phyloP scores from a whole-genome alignment of 257 asterid species.

The Paraleonurus japonicus region DNA sequence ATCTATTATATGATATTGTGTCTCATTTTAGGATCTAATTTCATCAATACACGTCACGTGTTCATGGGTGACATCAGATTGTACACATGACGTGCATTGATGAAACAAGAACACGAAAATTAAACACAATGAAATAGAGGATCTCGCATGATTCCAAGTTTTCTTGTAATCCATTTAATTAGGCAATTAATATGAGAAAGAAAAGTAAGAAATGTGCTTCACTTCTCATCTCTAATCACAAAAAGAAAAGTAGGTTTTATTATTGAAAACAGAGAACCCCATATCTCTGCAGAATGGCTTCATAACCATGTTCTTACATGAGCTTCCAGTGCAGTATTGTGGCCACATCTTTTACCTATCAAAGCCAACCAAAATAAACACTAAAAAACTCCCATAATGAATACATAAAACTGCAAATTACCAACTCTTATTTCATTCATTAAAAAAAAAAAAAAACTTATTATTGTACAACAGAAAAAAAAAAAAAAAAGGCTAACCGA shows the following conservation, averaged over 20 bases:
- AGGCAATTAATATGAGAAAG: background rate
- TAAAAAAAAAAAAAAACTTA: background rate
- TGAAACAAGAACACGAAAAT: too few species aligned
- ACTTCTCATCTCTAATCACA: background rate
- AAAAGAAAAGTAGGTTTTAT: background rate
- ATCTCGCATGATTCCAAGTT: background rate
- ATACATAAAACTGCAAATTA: constrained; percentile 27
- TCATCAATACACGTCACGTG: too few species aligned
- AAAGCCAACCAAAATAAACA: constrained; percentile 35
- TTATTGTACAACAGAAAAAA: constrained; percentile 29
- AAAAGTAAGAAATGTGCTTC: background rate
- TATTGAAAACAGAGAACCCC: constrained; percentile 29
- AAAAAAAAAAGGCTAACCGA: background rate
- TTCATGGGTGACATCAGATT: too few species aligned
- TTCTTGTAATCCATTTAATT: too few species aligned
- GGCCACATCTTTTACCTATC: constrained; percentile 72
- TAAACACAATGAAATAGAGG: background rate
- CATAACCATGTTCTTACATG: constrained; percentile 40
- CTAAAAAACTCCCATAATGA: constrained; percentile 39
- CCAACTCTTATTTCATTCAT: constrained; percentile 21
- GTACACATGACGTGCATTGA: too few species aligned
- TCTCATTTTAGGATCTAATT: too few species aligned
- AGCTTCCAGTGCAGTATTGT: constrained; percentile 76
- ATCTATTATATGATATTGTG: too few species aligned
- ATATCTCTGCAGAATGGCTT: constrained; percentile 35